Evolutionary conservation across 192 early-diverging fungal species (phyloP), one percentile per base, ranked within the genome.

Genomic region (Entophlyctis luteolus): DNA sequence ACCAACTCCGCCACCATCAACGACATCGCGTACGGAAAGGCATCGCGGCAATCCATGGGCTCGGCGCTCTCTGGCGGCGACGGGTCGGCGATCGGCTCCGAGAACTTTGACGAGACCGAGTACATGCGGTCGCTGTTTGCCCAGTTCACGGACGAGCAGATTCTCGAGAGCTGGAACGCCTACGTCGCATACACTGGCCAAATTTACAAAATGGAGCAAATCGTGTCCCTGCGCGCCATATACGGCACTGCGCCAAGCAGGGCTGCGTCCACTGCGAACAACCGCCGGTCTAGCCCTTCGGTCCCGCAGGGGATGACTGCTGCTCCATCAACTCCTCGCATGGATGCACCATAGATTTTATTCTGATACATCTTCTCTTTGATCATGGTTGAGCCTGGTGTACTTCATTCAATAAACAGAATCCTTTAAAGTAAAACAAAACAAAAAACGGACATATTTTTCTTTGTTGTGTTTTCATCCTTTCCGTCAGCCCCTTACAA

Each of bases 161-260:
- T 63, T 63, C 47, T 63, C 22, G 45, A 50, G 29, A 49, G 46
- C 35, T 63, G 62, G 62, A 63, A 63, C 48, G 8, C 46, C 12
- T 63, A 63, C 35, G 48, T 48, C 8, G 29, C 6, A 22, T 48
- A 48, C 48, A 63, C 62, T 2, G 62, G 62, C 4, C 42, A 63
- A 22, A 48, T 46, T 50, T 63, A 63, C 32, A 50, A 45, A 8
- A 12, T 63, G 6, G 47, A 63, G 47, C 62, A 63, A 34, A 50
- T 63, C 20, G 62, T 33, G 46, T 23, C 62, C 14, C 20, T 63
- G 62, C 62, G 62, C 23, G 8, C 28, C 18, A 63, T 63, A 29
- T 50, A 63, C 33, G 62, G 47, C n/a, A n/a, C n/a, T n/a, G n/a
- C n/a, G n/a, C n/a, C n/a, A n/a, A n/a, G n/a, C n/a, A n/a, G n/a